A percentile compares a stretch with the other conserved stretches of the same genome.
Evolutionary conservation across 129 eudicot genomes (phyloP).

Genomic region (Flaveria linearis): DNA sequence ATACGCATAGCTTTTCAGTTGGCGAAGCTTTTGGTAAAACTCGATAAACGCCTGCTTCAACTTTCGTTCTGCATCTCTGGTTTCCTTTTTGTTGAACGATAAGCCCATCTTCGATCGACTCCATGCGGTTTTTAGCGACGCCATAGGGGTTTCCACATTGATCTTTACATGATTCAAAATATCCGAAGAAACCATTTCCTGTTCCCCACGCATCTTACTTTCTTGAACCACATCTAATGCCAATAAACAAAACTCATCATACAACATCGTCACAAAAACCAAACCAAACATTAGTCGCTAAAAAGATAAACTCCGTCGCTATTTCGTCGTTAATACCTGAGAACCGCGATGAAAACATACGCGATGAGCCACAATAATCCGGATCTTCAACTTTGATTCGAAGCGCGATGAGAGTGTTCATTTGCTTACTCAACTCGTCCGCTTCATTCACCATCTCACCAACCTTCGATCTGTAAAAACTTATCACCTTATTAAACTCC

Average conservation of each 20-base stretch:
- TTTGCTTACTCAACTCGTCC: slow-evolving; percentile 54
- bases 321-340: not conserved
- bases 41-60: slow-evolving; percentile 48
- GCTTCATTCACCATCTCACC: slow-evolving; percentile 54
- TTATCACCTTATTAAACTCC: slow-evolving; percentile 60
- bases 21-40: slow-evolving; percentile 54
- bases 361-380: slow-evolving; percentile 30
- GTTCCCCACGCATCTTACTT: slow-evolving; percentile 5
- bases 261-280: not conserved
- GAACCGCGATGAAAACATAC: slow-evolving; percentile 39
- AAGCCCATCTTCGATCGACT: slow-evolving; percentile 34
- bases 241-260: not conserved
- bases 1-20: slow-evolving; percentile 53
- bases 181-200: slow-evolving; percentile 43
- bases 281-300: not conserved
- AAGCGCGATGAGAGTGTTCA: slow-evolving; percentile 63
- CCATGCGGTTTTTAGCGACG: slow-evolving; percentile 39
- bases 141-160: slow-evolving; percentile 42
- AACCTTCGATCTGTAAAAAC: slow-evolving; percentile 50
- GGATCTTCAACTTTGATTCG: slow-evolving; percentile 51
- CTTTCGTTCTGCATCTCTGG: slow-evolving; percentile 43
- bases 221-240: slow-evolving; percentile 17
- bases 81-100: slow-evolving; percentile 40
- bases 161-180: slow-evolving; percentile 49
- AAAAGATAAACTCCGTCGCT: not conserved